A percentile compares a stretch with the other conserved stretches of the same genome.
Evolutionary conservation across 2,329 filamentous ascomycete species (phyloP).

Genomic region (Colletotrichum sp.): DNA sequence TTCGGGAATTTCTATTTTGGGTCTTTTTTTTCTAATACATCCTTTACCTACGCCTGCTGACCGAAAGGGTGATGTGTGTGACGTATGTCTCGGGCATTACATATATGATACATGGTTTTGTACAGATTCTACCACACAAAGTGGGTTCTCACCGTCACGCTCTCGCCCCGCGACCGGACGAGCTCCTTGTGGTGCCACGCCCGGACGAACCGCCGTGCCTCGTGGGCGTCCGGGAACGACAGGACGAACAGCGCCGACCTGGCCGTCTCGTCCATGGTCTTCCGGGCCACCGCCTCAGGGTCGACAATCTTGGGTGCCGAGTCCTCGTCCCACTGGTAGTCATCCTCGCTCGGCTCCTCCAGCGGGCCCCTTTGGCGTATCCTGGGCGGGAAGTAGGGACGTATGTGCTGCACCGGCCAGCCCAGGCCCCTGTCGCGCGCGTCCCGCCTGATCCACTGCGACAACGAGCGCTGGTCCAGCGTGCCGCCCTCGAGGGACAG

Average conservation of each 20-base stretch:
- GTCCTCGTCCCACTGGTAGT: neutral
- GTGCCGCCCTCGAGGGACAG: constrained; percentile 39
- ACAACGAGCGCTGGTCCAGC: constrained; percentile 31
- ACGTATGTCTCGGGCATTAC: neutral
- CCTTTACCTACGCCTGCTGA: neutral
- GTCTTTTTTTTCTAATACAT: constrained; percentile 43
- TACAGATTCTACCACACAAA: constrained; percentile 16
- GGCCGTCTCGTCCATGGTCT: neutral
- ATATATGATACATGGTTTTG: neutral
- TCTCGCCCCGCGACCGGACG: neutral
- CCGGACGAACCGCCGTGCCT: constrained; percentile 46
- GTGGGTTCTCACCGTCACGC: constrained; percentile 6
- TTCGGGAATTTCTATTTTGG: constrained; percentile 45
- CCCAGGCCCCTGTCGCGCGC: constrained; percentile 38
- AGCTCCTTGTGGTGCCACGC: constrained; percentile 43
- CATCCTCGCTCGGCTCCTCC: neutral
- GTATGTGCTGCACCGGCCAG: constrained; percentile 24
- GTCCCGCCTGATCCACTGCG: constrained; percentile 45
- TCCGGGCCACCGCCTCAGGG: neutral
- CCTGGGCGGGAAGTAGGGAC: constrained; percentile 19
- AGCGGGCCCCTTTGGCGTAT: neutral
- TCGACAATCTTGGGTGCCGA: neutral
- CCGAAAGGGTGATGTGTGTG: neutral
- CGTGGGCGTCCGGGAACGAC: constrained; percentile 30
- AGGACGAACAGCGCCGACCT: constrained; percentile 35